These are phyloP conservation scores for Fomitopsis serialis DNA, from an alignment of 768 basidiomycete genomes.

Conservation along the genomic window DNA sequence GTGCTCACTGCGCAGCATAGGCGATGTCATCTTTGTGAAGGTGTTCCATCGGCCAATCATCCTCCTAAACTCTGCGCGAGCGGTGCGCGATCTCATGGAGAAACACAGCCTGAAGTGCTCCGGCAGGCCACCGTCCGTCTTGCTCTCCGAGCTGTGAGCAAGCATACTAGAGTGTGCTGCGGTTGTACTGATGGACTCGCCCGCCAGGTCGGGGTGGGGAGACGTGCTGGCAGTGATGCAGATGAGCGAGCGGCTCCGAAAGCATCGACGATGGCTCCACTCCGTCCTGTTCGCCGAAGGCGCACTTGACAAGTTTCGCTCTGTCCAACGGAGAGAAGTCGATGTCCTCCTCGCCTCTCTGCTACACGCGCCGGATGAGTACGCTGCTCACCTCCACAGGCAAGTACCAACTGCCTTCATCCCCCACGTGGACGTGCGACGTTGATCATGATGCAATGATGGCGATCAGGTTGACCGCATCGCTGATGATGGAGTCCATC, in stretches of 20 bases:
- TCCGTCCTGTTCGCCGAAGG: slow-evolving; percentile 17
- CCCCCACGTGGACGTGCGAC: too few relatives aligned
- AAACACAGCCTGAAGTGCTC: slow-evolving; percentile 28
- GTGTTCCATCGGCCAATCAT: slow-evolving; percentile 18
- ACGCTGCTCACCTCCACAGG: slow-evolving; percentile 18
- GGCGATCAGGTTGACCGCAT: slow-evolving; percentile 21
- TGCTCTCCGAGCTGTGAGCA: slow-evolving; percentile 23
- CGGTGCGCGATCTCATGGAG: slow-evolving; percentile 30
- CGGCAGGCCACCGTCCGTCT: slow-evolving; percentile 23
- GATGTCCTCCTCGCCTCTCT: slow-evolving; percentile 21
- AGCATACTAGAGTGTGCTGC: not conserved
- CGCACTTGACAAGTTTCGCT: slow-evolving; percentile 13
- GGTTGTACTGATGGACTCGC: not conserved
- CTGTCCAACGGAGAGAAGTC: slow-evolving; percentile 22
- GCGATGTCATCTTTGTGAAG: slow-evolving; percentile 13
- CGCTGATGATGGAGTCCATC: slow-evolving; percentile 25
- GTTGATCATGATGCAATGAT: too few relatives aligned
- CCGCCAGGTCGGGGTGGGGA: slow-evolving; percentile 15
- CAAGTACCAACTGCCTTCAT: too few relatives aligned
- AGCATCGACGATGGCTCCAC: slow-evolving; percentile 23
- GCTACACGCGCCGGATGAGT: slow-evolving; percentile 21
- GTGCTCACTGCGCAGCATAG: slow-evolving; percentile 19
- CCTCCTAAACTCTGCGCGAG: slow-evolving; percentile 26
- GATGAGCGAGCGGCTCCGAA: slow-evolving; percentile 21
- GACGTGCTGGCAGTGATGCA: slow-evolving; percentile 7